Percentiles rank a stretch among this genome's conserved stretches.
These are phyloP conservation scores for Flaveria floridana DNA, from an alignment of 140 eudicot genomes.

Conservation along the genomic window DNA sequence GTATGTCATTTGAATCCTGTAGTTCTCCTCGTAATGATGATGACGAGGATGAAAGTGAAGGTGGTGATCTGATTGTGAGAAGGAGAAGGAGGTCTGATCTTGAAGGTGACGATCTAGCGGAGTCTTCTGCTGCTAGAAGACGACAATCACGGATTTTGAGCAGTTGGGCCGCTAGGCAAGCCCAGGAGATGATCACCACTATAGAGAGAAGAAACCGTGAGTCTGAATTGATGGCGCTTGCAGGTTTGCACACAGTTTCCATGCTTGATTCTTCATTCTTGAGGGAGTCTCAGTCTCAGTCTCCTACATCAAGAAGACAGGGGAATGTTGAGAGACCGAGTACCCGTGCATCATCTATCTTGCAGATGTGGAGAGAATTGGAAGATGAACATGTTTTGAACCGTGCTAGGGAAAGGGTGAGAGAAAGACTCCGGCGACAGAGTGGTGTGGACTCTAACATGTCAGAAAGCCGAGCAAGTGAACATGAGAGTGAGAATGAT, in stretches of 20 bases:
- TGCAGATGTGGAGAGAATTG: constrained; percentile 87
- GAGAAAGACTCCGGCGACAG: constrained; percentile 66
- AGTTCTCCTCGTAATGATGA: constrained; percentile 61
- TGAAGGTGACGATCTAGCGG: constrained; percentile 78
- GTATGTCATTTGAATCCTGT: constrained; percentile 69
- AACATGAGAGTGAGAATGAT: constrained; percentile 59
- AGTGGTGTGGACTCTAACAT: constrained; percentile 52
- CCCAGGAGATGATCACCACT: constrained; percentile 86
- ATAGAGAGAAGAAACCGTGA: constrained; percentile 86
- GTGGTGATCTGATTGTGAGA: constrained; percentile 68
- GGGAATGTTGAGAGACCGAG: constrained; percentile 44
- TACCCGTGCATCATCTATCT: constrained; percentile 44
- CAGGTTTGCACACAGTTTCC: constrained; percentile 88
- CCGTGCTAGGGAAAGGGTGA: constrained; percentile 71
- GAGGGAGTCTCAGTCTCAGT: constrained; percentile 54
- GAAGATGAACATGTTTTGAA: constrained; percentile 73
- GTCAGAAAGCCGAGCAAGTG: constrained; percentile 57
- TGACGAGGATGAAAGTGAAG: constrained; percentile 65
- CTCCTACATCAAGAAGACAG: constrained; percentile 46
- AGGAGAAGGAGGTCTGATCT: constrained; percentile 85
- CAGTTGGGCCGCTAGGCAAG: constrained; percentile 87
- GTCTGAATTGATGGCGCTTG: constrained; percentile 85
- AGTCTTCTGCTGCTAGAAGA: constrained; percentile 85
- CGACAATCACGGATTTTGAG: constrained; percentile 69
- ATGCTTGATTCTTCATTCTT: constrained; percentile 81